phyloP scores from a whole-genome alignment of 1,284 basidiomycete genomes.

The Austroboletus rostrupii region DNA sequence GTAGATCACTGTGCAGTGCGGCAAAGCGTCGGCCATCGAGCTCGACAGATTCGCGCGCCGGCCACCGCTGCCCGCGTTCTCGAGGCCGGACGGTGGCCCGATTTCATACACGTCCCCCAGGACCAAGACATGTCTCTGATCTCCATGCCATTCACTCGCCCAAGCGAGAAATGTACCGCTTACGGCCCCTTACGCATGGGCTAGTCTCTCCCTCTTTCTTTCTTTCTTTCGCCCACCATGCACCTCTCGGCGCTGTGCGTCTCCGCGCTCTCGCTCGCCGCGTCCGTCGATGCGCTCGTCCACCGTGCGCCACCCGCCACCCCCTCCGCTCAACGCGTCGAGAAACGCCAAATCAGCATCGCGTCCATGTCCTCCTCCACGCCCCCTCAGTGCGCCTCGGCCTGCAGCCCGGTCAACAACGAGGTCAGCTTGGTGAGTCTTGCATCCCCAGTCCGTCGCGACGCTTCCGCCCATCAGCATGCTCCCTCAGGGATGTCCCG shows the following conservation, averaged over 20 bases:
- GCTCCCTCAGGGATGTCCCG: conserved; percentile 24
- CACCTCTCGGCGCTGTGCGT: not conserved
- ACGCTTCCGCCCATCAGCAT: not conserved
- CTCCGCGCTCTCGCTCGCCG: conserved; percentile 6
- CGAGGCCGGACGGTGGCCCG: not conserved
- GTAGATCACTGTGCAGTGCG: no score
- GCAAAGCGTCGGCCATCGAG: no score
- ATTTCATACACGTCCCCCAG: not conserved
- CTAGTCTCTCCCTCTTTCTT: not conserved
- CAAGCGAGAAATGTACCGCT: conserved; percentile 3
- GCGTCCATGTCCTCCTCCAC: conserved; percentile 10
- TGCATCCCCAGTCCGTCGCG: not conserved
- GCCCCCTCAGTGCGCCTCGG: conserved; percentile 35
- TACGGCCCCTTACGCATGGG: not conserved
- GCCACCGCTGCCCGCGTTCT: no score
- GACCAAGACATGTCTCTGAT: no score
- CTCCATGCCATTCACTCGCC: not conserved
- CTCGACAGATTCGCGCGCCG: no score
- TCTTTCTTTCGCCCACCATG: conserved; percentile 16
- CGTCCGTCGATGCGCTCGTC: conserved; percentile 1
- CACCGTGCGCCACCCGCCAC: not conserved
- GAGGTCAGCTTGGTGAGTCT: conserved; percentile 24
- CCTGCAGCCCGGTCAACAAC: conserved; percentile 32
- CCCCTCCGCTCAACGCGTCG: not conserved
- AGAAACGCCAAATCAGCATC: conserved; percentile 17